Base-by-base conservation (phyloP, 208 protist genomes). In the Acanthamoeba lenticulata region DNA sequence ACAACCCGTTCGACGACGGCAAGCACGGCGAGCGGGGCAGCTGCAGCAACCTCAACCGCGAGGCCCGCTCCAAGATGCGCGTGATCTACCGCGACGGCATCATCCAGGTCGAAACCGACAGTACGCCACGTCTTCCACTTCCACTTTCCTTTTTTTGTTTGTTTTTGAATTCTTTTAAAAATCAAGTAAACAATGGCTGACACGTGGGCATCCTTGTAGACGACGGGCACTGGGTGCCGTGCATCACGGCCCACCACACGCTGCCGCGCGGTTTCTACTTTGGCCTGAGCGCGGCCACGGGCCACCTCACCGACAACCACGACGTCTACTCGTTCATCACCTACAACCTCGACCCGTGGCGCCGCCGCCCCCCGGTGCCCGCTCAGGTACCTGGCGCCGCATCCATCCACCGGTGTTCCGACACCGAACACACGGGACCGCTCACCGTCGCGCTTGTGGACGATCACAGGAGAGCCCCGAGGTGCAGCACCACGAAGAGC, bases 271-370 rank as follows among this genome's bases (percentile, higher is more conserved):
- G 95, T 67, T 72, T 52, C 49, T 91, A 49, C 91, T 36, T 77
- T 57, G 79, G 52, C 77, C 36, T 93, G 60, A 81, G 67, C n/a
- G 52, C 89, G 6, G 65, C 44, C 40, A 47, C 42, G 27, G 52
- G 42, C 1, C 44, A 81, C n/a, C 65, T 93, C 19, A 81, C 44
- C 83, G 95, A 96, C 60, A 96, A 96, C 49, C 95, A 96, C 60
- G 95, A 96, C 81, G 83, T 95, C 15, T 95, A 93, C 27, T 92
- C 69, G n/a, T 92, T 96, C 55, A 83, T 92, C 42, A 93, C 90
- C 7, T 91, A 74, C 32, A 55, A 86, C 62, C 89, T 96, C 42
- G 92, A 95, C 40, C 72, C 77, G 7, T 79, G 65, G 72, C 57
- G 74, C 74, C 74, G 74, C 29, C 89, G 55, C 65, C 27, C 94